Percentiles rank a stretch among this genome's conserved stretches.
Evolutionary conservation across 73 alveolate species (phyloP).

Genomic region (Halteria grandinella): DNA sequence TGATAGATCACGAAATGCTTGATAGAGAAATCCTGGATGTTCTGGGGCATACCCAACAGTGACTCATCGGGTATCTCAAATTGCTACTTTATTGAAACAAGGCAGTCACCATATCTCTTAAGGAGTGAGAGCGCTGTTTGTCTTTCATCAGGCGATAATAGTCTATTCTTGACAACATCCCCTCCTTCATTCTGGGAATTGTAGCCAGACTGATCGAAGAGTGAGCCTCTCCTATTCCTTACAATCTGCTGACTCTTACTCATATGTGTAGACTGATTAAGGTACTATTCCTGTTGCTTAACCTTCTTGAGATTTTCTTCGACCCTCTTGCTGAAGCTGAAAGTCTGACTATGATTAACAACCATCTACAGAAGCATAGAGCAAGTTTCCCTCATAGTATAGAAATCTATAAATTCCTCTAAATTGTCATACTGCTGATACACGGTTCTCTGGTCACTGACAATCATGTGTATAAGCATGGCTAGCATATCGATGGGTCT

Average conservation of each 20-base stretch:
- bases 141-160: neutral
- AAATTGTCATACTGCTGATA: neutral
- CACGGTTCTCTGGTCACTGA: neutral
- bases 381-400: slow-evolving; percentile 16
- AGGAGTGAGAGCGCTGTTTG: neutral
- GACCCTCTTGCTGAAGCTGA: slow-evolving; percentile 10
- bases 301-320: slow-evolving; percentile 1
- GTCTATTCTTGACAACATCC: slow-evolving; percentile 17
- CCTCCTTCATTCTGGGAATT: neutral
- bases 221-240: neutral
- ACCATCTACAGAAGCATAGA: slow-evolving; percentile 19
- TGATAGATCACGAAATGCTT: slow-evolving; percentile 28
- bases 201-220: slow-evolving; percentile 16
- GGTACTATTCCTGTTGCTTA: neutral
- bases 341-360: neutral
- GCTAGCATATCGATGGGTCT: slow-evolving; percentile 36
- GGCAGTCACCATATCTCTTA: slow-evolving; percentile 22
- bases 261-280: neutral
- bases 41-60: neutral
- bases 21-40: slow-evolving; percentile 8
- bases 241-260: neutral
- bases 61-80: neutral
- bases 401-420: slow-evolving; percentile 22
- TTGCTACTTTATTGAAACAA: neutral
- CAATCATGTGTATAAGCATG: slow-evolving; percentile 5